Base-by-base conservation (phyloP, 768 basidiomycete genomes). In the Dacryopinax spathularia region DNA sequence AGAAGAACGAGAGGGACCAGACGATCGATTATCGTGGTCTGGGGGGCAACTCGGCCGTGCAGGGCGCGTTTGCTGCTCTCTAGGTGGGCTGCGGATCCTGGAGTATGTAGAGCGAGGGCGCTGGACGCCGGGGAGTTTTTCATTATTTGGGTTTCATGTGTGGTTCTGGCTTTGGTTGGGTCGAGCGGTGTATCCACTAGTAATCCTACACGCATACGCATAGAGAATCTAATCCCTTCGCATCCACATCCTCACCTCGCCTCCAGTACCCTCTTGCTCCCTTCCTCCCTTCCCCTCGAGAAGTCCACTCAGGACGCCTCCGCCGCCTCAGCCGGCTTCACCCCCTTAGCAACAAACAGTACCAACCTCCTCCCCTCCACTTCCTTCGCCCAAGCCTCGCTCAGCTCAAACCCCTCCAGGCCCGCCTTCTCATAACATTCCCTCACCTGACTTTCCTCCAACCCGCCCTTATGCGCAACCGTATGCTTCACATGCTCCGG, bases 301-400 rank as follows among this genome's bases (percentile, higher is more conserved):
- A n/a, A n/a, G n/a, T n/a, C n/a, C n/a, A n/a, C n/a, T n/a, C n/a
- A n/a, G n/a, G n/a, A n/a, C n/a, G n/a, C n/a, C n/a, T n/a, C n/a
- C 10, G 10, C 48, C 48, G 22, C 48, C 13, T 56, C 29, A 10
- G 3, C 3, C 9, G 62, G 48, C 60, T 60, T 37, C 25, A 62
- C 35, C 20, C 82, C 84, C 66, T 77, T 78, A 0, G 83, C 84
- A 25, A 87, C 69, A 72, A 88, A 87, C n/a, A 84, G 66, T 31
- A 76, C 70, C 1, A 78, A 72, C 18, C 73, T 68, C 34, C 71
- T 69, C 12, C 75, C 77, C 34, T 64, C 67, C 44, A 63, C 64
- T 35, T 65, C 59, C 22, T 61, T 62, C 15, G 4, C 63, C 13
- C 60, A 36, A 16, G 65, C 63, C 29, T 60, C 48, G 10, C 76